Percentiles rank a stretch among this genome's conserved stretches.
Conservation (phyloP, 768 basidiomycete species). For the Suillus spraguei region DNA sequence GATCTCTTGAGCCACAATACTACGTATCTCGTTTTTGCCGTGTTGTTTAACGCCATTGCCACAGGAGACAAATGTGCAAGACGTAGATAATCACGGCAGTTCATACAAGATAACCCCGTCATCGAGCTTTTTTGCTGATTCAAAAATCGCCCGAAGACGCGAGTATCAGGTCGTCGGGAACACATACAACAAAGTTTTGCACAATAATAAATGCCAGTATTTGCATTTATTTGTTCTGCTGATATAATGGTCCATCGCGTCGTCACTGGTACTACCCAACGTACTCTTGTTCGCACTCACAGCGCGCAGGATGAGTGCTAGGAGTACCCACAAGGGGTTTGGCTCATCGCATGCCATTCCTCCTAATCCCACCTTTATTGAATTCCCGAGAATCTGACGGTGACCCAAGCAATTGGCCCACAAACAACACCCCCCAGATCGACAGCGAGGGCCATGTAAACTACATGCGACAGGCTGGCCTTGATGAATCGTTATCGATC, state of each 20-base stretch:
- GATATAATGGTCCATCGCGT: slow-evolving; percentile 6
- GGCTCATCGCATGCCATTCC: slow-evolving; percentile 40
- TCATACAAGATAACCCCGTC: background rate
- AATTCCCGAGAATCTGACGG: slow-evolving; percentile 70
- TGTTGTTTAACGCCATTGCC: slow-evolving; percentile 70
- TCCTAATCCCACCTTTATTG: slow-evolving; percentile 53
- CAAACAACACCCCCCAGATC: slow-evolving; percentile 52
- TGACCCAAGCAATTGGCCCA: slow-evolving; percentile 53
- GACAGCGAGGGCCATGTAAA: slow-evolving; percentile 71
- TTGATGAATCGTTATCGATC: slow-evolving; percentile 52
- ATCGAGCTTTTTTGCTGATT: too few relatives aligned
- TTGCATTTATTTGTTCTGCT: slow-evolving; percentile 6
- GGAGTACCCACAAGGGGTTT: slow-evolving; percentile 12
- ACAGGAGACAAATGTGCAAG: slow-evolving; percentile 42
- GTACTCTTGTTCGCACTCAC: background rate
- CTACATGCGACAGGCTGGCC: slow-evolving; percentile 58
- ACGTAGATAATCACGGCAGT: slow-evolving; percentile 67
- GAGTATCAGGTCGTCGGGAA: background rate
- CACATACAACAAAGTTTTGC: background rate
- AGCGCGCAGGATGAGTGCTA: slow-evolving; percentile 25
- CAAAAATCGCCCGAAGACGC: background rate
- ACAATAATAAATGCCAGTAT: background rate
- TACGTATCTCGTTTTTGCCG: slow-evolving; percentile 50
- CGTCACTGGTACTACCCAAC: background rate
- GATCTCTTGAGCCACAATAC: slow-evolving; percentile 45